Percentiles rank a stretch among this genome's conserved stretches.
Conservation (phyloP, 306 rosid species). For the Amphicarpaea edgeworthii region DNA sequence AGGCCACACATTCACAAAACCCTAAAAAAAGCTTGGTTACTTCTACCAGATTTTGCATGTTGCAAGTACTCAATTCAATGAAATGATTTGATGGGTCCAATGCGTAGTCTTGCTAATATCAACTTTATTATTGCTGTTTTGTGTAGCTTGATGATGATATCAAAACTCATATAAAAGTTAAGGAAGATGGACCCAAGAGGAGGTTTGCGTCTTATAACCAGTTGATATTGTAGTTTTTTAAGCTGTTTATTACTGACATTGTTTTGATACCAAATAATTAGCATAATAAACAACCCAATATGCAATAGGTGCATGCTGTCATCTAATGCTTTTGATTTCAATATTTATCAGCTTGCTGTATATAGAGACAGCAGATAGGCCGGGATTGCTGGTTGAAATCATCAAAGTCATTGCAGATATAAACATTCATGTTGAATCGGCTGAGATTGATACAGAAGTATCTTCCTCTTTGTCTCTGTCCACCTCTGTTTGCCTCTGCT, state of each 20-base stretch:
- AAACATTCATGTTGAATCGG: constrained; percentile 95
- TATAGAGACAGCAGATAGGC: constrained; percentile 93
- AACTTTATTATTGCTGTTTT: constrained; percentile 41
- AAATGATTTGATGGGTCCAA: constrained; percentile 30
- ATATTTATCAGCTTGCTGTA: constrained; percentile 74
- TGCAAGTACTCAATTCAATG: constrained; percentile 10
- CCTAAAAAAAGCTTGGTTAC: constrained; percentile 5
- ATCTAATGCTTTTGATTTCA: constrained; percentile 46
- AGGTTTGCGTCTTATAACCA: constrained; percentile 68
- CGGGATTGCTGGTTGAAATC: constrained; percentile 89
- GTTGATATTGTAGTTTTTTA: constrained; percentile 10
- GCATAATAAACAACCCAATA: constrained; percentile 26
- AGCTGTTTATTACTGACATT: constrained; percentile 15
- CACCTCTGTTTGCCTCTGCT: constrained; percentile 8
- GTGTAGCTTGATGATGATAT: constrained; percentile 79
- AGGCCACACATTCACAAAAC: not conserved
- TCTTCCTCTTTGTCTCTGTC: constrained; percentile 33
- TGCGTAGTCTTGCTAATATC: constrained; percentile 29
- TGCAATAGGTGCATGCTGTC: constrained; percentile 39
- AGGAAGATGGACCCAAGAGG: constrained; percentile 90
- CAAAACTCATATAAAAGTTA: constrained; percentile 81
- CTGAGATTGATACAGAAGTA: constrained; percentile 94
- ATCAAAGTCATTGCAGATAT: constrained; percentile 84
- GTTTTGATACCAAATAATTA: constrained; percentile 10
- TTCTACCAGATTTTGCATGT: constrained; percentile 14